Conservation (phyloP, 1,139 yeast genomes). For the Saccharomyces hybrid region DNA sequence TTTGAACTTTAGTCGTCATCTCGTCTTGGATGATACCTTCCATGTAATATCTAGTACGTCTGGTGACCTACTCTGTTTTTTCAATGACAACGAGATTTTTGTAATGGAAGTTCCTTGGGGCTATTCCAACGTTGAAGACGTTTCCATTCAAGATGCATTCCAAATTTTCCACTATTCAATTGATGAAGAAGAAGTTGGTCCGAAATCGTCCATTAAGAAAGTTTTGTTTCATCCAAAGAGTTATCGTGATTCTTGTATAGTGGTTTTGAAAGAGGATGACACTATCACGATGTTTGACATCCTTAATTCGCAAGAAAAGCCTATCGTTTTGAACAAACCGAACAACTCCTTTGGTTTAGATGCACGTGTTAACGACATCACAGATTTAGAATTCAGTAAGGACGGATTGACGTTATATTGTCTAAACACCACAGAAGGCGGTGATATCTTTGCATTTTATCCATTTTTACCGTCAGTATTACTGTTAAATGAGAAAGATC, state of each 20-base stretch:
- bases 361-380: constrained; percentile 21
- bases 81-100: constrained; percentile 32
- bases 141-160: constrained; percentile 17
- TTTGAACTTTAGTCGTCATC: background rate
- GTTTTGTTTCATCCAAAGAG: constrained; percentile 41
- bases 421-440: constrained; percentile 37
- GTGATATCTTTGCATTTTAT: constrained; percentile 46
- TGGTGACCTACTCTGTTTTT: constrained; percentile 38
- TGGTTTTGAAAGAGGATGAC: constrained; percentile 35
- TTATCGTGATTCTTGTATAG: constrained; percentile 35
- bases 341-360: constrained; percentile 26
- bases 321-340: constrained; percentile 19
- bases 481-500: constrained; percentile 31
- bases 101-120: constrained; percentile 30
- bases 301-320: constrained; percentile 18
- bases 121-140: constrained; percentile 9
- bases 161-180: constrained; percentile 12
- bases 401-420: constrained; percentile 41
- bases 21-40: constrained; percentile 13
- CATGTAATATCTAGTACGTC: constrained; percentile 31
- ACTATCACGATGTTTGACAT: constrained; percentile 33
- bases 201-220: constrained; percentile 19
- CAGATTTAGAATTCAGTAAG: constrained; percentile 42
- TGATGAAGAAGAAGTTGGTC: constrained; percentile 2
- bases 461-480: constrained; percentile 47